Base-by-base conservation (phyloP, 2,329 filamentous ascomycete genomes). In the Whalleya microplaca region DNA sequence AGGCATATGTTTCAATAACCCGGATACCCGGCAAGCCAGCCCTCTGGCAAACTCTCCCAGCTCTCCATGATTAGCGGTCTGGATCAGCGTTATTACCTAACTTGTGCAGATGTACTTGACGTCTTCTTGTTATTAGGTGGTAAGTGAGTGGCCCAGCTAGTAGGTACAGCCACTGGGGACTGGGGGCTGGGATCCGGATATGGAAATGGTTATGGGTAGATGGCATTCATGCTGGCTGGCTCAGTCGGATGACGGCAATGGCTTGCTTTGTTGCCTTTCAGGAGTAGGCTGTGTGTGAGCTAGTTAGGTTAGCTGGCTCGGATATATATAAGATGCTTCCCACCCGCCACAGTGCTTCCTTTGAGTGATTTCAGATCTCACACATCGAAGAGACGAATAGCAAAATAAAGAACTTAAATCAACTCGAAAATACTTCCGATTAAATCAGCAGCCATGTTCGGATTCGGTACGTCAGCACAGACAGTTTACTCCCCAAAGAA, bases 391-490 rank as follows among this genome's bases (percentile, higher is more conserved):
- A 47, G 8, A 56, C 49, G 16, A 51, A 14, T 21, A 54, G 41
- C 14, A 27, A 40, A 8, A 16, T 14, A 37, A 6, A n/a, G n/a
- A n/a, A 46, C 10, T 37, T 49, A 10, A 43, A 21, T 14, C 10
- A n/a, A 50, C 14, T 18, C 42, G 21, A 45, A 32, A 32, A n/a
- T 32, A n/a, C 14, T 27, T 9, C 23, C 4, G 10, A 37, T 12
- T 37, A 51, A 58, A 50, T 23, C 23, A 64, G 48, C 55, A 63
- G 68, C 51, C 23, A 71, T 71, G 69, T 70, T 69, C 59, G 69
- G 69, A 68, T 71, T 71, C 57, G 67, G 68, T 70, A 66, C 19
- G 67, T 59, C 7, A 21, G 19, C 43, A 19, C n/a, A 55, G 19
- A 43, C 20, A n/a, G 32, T 4, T n/a, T 23, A 2, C 16, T 12